These are phyloP conservation scores for Narthecium ossifragum DNA, from an alignment of 106 monocot species.

Conservation along the genomic window DNA sequence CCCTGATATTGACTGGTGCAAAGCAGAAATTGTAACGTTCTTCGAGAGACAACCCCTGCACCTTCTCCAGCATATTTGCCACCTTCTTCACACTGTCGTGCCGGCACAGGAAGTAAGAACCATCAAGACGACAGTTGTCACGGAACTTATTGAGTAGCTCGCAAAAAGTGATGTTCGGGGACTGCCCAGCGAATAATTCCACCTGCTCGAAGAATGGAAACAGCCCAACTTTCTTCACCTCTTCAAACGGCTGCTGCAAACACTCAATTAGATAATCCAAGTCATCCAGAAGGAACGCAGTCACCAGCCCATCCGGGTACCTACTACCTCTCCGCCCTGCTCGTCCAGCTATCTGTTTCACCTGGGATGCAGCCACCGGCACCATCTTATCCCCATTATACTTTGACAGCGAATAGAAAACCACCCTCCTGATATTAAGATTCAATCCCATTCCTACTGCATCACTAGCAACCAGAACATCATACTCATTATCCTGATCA, in stretches of 20 bases:
- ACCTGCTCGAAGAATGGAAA: constrained; percentile 97
- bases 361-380: constrained; percentile 68
- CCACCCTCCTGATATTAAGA: constrained; percentile 90
- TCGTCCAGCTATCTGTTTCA: constrained; percentile 96
- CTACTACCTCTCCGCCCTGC: constrained; percentile 85
- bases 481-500: constrained; percentile 77
- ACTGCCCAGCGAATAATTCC: constrained; percentile 80
- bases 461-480: constrained; percentile 93
- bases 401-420: constrained; percentile 75
- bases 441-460: constrained; percentile 98
- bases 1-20: constrained; percentile 88
- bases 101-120: constrained; percentile 69
- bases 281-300: constrained; percentile 70
- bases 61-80: constrained; percentile 87
- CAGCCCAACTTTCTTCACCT: constrained; percentile 70
- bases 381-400: constrained; percentile 87
- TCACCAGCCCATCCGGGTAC: constrained; percentile 95
- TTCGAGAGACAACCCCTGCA: constrained; percentile 62
- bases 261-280: constrained; percentile 83
- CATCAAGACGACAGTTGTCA: constrained; percentile 70
- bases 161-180: constrained; percentile 40
- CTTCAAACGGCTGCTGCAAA: constrained; percentile 81
- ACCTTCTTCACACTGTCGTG: constrained; percentile 76
- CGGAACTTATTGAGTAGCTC: constrained; percentile 69
- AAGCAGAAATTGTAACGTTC: constrained; percentile 94